Conservation (phyloP, 83 land plant genomes). For the Picea abies region DNA sequence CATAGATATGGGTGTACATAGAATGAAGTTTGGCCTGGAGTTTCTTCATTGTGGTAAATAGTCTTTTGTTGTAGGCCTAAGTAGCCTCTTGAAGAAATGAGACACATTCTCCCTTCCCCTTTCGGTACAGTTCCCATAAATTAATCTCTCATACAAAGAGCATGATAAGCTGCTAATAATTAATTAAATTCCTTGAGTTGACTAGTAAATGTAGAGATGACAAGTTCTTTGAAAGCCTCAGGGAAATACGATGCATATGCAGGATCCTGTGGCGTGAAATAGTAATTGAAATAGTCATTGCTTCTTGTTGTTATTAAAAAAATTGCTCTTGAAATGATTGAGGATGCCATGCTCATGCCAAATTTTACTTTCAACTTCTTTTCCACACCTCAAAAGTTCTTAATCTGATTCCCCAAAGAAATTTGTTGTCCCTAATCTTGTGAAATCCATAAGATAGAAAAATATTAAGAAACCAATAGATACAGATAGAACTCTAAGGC, state of each 20-base stretch:
- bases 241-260: neutral
- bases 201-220: neutral
- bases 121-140: neutral
- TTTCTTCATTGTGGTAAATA: neutral
- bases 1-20: neutral
- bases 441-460: no score
- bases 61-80: neutral
- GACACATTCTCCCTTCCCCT: neutral
- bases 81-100: neutral
- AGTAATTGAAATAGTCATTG: slow-evolving; percentile 3
- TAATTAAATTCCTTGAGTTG: neutral
- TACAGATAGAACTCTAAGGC: no score
- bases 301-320: neutral
- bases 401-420: neutral
- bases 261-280: neutral
- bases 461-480: no score
- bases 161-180: no score
- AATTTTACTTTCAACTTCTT: neutral
- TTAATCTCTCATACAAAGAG: no score
- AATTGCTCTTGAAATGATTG: neutral
- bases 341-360: neutral
- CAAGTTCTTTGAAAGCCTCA: neutral
- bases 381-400: neutral
- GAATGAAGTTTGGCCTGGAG: neutral
- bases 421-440: neutral